Percentiles rank a stretch among this genome's conserved stretches.
Conservation (phyloP, 805 yeast genomes). For the Blastobotrys muscicola region DNA sequence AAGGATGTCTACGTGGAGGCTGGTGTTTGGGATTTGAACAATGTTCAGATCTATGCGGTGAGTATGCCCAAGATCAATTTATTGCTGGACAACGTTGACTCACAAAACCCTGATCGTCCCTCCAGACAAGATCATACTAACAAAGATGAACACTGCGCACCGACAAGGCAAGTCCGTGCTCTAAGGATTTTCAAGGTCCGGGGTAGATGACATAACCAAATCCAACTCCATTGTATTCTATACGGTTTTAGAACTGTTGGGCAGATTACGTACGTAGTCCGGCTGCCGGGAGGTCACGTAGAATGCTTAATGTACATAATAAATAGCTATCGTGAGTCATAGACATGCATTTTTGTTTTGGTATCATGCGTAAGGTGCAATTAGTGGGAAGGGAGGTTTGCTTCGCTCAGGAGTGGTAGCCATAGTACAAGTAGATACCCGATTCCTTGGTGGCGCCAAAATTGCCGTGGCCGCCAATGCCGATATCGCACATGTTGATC, state of each 20-base stretch:
- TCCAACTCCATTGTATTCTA: background rate
- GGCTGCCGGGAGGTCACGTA: background rate
- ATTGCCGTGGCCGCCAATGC: constrained; percentile 21
- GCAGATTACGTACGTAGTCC: background rate
- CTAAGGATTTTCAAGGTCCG: no score
- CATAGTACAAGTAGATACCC: constrained; percentile 28
- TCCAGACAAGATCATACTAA: no score
- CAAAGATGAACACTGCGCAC: no score
- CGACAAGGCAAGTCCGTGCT: no score
- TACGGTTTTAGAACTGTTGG: no score
- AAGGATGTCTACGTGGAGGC: constrained; percentile 51
- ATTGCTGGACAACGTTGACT: no score
- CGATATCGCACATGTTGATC: constrained; percentile 27
- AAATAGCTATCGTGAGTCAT: background rate
- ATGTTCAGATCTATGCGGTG: constrained; percentile 47
- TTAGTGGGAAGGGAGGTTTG: background rate
- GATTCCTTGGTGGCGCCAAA: constrained; percentile 17
- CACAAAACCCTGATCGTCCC: no score
- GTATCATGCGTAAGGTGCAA: no score
- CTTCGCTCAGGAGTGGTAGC: constrained; percentile 13
- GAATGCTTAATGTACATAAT: background rate
- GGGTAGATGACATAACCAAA: background rate
- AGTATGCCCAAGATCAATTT: background rate
- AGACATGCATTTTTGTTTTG: background rate
- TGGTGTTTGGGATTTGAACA: constrained; percentile 71